These are phyloP conservation scores for Syzygium jambos DNA, from an alignment of 345 rosid species.

Conservation along the genomic window DNA sequence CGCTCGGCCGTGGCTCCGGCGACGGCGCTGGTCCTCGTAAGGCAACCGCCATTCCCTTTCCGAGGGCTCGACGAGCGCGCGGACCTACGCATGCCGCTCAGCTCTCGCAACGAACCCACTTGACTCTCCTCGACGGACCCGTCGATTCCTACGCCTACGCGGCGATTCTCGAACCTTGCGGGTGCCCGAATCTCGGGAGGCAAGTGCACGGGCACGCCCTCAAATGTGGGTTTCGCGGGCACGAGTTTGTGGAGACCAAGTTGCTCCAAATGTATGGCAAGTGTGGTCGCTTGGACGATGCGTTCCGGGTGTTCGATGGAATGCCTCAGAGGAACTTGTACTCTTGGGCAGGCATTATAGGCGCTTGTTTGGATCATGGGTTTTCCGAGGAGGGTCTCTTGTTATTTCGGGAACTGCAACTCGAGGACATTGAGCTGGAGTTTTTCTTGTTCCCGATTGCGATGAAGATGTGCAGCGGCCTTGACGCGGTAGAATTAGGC, in stretches of 20 bases:
- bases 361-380: conserved; percentile 28
- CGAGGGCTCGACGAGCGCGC: not conserved
- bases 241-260: conserved; percentile 52
- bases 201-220: conserved; percentile 40
- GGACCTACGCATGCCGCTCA: not conserved
- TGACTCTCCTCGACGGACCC: not conserved
- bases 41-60: not conserved
- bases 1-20: not conserved
- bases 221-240: conserved; percentile 33
- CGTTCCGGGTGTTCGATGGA: conserved; percentile 29
- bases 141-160: conserved; percentile 20
- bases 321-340: conserved; percentile 37
- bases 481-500: conserved; percentile 23
- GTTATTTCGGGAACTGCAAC: conserved; percentile 14
- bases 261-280: conserved; percentile 47
- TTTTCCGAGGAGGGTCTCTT: conserved; percentile 24
- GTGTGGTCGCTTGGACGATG: conserved; percentile 22
- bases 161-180: conserved; percentile 40
- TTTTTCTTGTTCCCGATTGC: conserved; percentile 34
- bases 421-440: conserved; percentile 26
- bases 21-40: not conserved
- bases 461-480: conserved; percentile 39
- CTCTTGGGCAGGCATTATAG: conserved; percentile 43
- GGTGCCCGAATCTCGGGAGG: conserved; percentile 22
- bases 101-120: not conserved